Evolutionary conservation across 345 rosid species (phyloP).

Genomic region (Anacardium occidentale): DNA sequence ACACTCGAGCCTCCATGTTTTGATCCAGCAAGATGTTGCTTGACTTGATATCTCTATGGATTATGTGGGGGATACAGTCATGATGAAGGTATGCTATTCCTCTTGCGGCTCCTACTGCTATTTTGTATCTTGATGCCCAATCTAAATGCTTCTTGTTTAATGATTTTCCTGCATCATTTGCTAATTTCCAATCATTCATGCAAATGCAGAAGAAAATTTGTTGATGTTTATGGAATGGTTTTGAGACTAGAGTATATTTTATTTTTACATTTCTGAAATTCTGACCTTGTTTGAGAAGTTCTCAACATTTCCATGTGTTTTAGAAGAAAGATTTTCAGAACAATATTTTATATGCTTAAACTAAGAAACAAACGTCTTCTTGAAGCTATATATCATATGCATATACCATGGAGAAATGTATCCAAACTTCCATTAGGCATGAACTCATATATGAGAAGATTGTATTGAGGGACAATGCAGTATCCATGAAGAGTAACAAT

Average conservation of each 20-base stretch:
- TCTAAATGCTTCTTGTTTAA: conserved; percentile 41
- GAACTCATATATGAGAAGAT: conserved; percentile 78
- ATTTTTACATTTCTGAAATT: background rate
- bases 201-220: background rate
- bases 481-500: conserved; percentile 83
- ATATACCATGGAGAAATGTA: conserved; percentile 58
- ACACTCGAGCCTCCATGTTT: conserved; percentile 78
- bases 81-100: conserved; percentile 87
- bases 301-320: background rate
- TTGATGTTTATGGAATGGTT: background rate
- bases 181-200: background rate
- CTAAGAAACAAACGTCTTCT: background rate
- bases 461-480: conserved; percentile 53
- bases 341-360: background rate
- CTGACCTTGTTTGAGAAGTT: background rate
- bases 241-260: background rate
- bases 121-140: conserved; percentile 59
- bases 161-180: conserved; percentile 44
- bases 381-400: background rate
- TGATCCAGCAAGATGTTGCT: conserved; percentile 81
- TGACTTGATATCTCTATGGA: conserved; percentile 83
- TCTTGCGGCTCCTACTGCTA: conserved; percentile 84
- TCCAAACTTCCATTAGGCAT: conserved; percentile 89
- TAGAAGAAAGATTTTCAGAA: background rate
- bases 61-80: conserved; percentile 87